phyloP scores from a whole-genome alignment of 352 stramenopile genomes.

The Phytophthora multivora region DNA sequence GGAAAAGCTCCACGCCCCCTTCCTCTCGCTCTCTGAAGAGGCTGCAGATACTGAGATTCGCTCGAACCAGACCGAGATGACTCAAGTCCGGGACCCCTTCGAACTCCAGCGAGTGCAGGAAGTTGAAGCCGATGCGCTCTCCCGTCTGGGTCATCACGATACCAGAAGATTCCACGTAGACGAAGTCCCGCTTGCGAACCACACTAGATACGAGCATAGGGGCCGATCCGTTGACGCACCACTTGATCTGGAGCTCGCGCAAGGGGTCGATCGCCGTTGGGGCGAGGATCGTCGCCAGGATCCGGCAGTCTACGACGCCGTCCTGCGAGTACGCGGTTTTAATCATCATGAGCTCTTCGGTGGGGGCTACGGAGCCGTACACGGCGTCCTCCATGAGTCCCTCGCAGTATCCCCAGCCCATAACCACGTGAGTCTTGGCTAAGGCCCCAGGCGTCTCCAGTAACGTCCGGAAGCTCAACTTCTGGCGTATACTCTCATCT shows the following conservation, averaged over 20 bases:
- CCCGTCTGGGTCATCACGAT: slow-evolving; percentile 39
- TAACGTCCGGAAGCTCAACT: slow-evolving; percentile 33
- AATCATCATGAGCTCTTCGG: slow-evolving; percentile 54
- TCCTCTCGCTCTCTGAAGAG: slow-evolving; percentile 50
- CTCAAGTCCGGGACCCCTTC: slow-evolving; percentile 38
- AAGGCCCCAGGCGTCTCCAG: slow-evolving; percentile 25
- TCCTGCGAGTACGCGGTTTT: slow-evolving; percentile 58
- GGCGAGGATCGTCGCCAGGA: slow-evolving; percentile 40
- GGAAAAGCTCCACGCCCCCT: slow-evolving; percentile 45
- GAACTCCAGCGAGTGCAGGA: slow-evolving; percentile 57
- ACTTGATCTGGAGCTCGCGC: slow-evolving; percentile 48
- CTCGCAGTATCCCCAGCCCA: slow-evolving; percentile 38
- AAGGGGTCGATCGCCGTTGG: slow-evolving; percentile 44
- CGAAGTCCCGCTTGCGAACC: slow-evolving; percentile 56
- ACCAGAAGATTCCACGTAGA: slow-evolving; percentile 53
- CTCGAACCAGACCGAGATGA: slow-evolving; percentile 36
- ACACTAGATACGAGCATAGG: slow-evolving; percentile 40
- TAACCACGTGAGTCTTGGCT: slow-evolving; percentile 38
- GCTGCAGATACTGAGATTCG: slow-evolving; percentile 54
- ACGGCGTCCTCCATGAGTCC: slow-evolving; percentile 57
- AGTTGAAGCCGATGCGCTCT: slow-evolving; percentile 54
- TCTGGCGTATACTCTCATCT: slow-evolving; percentile 28
- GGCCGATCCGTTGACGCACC: slow-evolving; percentile 50
- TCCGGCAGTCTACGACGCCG: slow-evolving; percentile 45
- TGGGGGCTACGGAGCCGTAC: slow-evolving; percentile 53